phyloP scores from a whole-genome alignment of 257 asterid genomes.

The Coffea eugenioides region DNA sequence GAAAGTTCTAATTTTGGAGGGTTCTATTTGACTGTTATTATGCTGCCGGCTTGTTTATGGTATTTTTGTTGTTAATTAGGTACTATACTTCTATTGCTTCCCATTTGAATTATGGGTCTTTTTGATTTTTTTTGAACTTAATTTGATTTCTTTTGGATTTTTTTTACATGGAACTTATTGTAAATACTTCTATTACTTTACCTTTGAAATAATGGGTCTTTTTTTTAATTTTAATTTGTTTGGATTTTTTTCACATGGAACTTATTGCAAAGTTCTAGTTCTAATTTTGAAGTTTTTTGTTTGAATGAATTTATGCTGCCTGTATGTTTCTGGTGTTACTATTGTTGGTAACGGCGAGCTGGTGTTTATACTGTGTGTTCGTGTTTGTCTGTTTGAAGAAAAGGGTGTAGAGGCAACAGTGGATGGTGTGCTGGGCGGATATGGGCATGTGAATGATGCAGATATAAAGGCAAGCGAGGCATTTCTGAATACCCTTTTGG shows the following conservation, averaged over 20 bases:
- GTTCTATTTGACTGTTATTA: background rate
- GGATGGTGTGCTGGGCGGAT: conserved; percentile 94
- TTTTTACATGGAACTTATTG: no score
- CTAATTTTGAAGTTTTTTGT: background rate
- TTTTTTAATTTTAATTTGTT: no score
- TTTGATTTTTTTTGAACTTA: no score
- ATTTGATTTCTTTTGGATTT: no score
- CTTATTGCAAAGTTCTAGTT: no score
- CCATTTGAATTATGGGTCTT: no score
- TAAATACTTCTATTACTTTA: no score
- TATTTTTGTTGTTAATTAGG: background rate
- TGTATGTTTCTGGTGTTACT: background rate
- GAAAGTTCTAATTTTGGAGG: background rate
- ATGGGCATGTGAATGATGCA: conserved; percentile 69
- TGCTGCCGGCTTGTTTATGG: background rate
- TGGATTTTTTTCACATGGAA: background rate
- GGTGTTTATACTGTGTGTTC: background rate
- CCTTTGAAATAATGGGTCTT: no score
- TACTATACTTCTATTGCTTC: no score
- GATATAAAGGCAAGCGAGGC: conserved; percentile 77
- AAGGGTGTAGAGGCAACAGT: conserved; percentile 96
- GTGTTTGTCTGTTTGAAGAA: conserved; percentile 25
- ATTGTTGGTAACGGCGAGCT: background rate
- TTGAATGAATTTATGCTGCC: background rate
- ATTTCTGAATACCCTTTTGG: conserved; percentile 62